Conservation (phyloP, 2,329 filamentous ascomycete species). For the Curvularia sp. region DNA sequence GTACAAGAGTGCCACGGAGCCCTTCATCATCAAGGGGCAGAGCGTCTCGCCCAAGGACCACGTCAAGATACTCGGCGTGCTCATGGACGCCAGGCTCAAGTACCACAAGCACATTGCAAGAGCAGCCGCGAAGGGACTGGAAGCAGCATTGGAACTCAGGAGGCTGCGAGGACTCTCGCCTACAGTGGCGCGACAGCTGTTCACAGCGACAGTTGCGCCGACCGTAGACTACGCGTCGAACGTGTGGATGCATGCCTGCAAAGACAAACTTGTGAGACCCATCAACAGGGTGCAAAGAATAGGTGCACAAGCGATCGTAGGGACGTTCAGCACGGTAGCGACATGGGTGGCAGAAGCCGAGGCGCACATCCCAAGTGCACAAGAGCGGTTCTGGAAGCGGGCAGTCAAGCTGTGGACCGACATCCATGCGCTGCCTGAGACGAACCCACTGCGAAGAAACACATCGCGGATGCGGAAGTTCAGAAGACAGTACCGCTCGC, state of each 20-base stretch:
- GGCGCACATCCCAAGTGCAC: constrained; percentile 20
- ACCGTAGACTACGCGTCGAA: constrained; percentile 17
- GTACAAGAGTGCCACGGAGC: constrained; percentile 3
- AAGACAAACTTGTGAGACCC: constrained; percentile 13
- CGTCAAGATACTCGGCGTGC: constrained; percentile 25
- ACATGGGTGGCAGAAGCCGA: constrained; percentile 21
- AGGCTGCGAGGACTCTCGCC: constrained; percentile 21
- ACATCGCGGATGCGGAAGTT: constrained; percentile 19
- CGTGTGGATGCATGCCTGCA: constrained; percentile 18
- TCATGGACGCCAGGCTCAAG: constrained; percentile 21
- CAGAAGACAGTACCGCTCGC: constrained; percentile 17
- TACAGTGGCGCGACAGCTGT: constrained; percentile 19
- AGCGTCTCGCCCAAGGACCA: constrained; percentile 17
- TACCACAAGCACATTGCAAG: constrained; percentile 24
- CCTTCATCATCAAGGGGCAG: constrained; percentile 14
- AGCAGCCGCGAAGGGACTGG: constrained; percentile 20
- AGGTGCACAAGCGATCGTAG: constrained; percentile 19
- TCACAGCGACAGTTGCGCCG: constrained; percentile 17
- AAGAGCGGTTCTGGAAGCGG: constrained; percentile 19
- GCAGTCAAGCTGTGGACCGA: constrained; percentile 20
- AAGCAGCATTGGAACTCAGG: constrained; percentile 18
- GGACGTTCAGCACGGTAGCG: constrained; percentile 17
- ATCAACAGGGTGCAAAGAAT: constrained; percentile 20
- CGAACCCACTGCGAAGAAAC: constrained; percentile 16
- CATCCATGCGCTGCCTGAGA: constrained; percentile 21